Evolutionary conservation across 805 yeast genomes (phyloP), one percentile per base, ranked within the genome.

Genomic region (Yamadazyma scolyti): DNA sequence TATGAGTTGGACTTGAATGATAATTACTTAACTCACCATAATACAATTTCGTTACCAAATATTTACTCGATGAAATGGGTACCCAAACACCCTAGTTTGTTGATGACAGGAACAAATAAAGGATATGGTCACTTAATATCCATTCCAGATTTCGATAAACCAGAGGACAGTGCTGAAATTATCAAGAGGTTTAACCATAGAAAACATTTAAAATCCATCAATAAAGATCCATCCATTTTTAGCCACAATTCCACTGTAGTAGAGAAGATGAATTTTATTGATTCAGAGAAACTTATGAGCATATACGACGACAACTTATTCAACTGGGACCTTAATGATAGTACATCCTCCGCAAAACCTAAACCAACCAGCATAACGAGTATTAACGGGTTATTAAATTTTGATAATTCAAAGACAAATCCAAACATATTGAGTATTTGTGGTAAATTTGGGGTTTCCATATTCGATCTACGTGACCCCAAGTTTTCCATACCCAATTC

Each of bases 141-240:
- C 11, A 66, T 87, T 6, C 93, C 95, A 1, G 72, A 68, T 27
- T 11, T 27, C 1, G 30, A 58, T 4, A 5, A 23, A 13, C 68
- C 47, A 3, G 52, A 58, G 14, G 52, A 68, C 15, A 63, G 71
- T 33, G 96, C 96, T 0, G 86, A 79, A 51, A 81, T 88, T 13
- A 60, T 82, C 39, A 82, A 78, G 50, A 64, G 94, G 22, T 88
- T 80, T 61, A 85, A 85, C 54, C 96, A 88, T 58, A 62, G 71
- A 30, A 79, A 79, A 43, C 88, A 80, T 48, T 53, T 84, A 33
- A 54, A 51, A 18, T 41, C 53, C 12, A 51, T 49, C 26, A 52
- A 52, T 36, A 50, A 54, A 33, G 48, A 48, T 29, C 40, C 56
- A 4, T 33, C 47, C 9, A 39, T 48, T 11, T 29, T 28, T 17